A percentile compares a stretch with the other conserved stretches of the same genome.
Evolutionary conservation across 148 eudicot species (phyloP).

Genomic region (Arctostaphylos glauca): DNA sequence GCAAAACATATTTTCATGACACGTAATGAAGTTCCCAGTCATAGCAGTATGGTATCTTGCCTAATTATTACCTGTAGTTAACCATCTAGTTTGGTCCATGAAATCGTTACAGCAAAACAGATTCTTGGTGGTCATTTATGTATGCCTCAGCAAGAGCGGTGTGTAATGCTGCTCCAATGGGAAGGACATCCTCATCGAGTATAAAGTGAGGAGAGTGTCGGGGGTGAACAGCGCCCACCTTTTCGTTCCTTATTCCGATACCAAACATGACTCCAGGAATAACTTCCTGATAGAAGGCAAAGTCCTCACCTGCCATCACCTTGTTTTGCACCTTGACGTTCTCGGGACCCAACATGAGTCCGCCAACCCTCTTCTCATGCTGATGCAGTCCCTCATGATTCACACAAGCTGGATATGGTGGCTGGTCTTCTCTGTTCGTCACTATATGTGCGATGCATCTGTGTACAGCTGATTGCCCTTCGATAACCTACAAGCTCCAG

Average conservation of each 20-base stretch:
- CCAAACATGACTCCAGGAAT: constrained; percentile 61
- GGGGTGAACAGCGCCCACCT: constrained; percentile 50
- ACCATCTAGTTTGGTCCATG: neutral
- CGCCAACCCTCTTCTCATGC: constrained; percentile 48
- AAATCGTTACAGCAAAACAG: constrained; percentile 7
- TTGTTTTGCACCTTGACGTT: constrained; percentile 36
- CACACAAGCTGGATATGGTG: constrained; percentile 56
- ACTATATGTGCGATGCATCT: constrained; percentile 47
- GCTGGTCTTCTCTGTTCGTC: constrained; percentile 40
- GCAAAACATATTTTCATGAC: neutral
- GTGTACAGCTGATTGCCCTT: constrained; percentile 53
- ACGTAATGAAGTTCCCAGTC: neutral
- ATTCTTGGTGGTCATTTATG: constrained; percentile 32
- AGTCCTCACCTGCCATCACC: constrained; percentile 88
- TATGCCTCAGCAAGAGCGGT: constrained; percentile 59
- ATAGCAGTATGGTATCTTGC: neutral
- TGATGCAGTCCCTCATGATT: constrained; percentile 53
- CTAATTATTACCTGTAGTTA: neutral
- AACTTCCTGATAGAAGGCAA: constrained; percentile 71
- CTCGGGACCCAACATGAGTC: constrained; percentile 48
- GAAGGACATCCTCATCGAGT: constrained; percentile 73
- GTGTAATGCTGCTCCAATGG: constrained; percentile 66
- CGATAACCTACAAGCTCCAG: constrained; percentile 45
- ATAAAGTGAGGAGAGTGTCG: constrained; percentile 75
- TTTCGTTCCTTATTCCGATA: constrained; percentile 68